Evolutionary conservation across 73 alveolate species (phyloP).

Genomic region (Durusdinium trenchii): DNA sequence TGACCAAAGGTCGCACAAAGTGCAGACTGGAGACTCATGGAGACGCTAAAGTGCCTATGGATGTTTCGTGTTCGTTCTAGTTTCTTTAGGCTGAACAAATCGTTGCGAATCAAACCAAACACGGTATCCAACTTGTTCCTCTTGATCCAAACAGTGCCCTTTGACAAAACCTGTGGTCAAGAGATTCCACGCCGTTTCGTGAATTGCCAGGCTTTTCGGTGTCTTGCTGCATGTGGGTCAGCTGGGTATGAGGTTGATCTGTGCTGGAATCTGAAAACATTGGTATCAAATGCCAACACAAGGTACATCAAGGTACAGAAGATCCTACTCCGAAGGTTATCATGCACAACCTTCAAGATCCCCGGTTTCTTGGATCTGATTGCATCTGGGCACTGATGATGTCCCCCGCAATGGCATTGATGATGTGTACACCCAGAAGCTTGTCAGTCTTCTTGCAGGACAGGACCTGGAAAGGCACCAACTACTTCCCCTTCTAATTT

Average conservation of each 20-base stretch:
- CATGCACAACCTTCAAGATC: not conserved
- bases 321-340: not conserved
- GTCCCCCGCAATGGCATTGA: slow-evolving; percentile 99
- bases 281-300: too few relatives aligned
- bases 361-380: too few relatives aligned
- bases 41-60: not conserved
- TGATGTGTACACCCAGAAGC: slow-evolving; percentile 98
- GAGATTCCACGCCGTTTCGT: too few relatives aligned
- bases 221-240: too few relatives aligned
- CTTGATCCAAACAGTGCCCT: too few relatives aligned
- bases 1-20: not conserved
- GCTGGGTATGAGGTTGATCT: not conserved
- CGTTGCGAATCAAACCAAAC: too few relatives aligned
- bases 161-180: too few relatives aligned
- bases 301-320: too few relatives aligned
- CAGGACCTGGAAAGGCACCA: slow-evolving; percentile 42
- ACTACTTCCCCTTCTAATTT: not conserved
- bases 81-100: too few relatives aligned
- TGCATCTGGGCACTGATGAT: slow-evolving; percentile 97
- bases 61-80: too few relatives aligned
- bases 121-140: too few relatives aligned
- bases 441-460: slow-evolving; percentile 97
- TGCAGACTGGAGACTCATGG: not conserved
- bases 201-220: too few relatives aligned
- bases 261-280: slow-evolving; percentile 98